A percentile compares a stretch with the other conserved stretches of the same genome.
Conservation (phyloP, 1,284 basidiomycete species). For the Inonotus hispidus region DNA sequence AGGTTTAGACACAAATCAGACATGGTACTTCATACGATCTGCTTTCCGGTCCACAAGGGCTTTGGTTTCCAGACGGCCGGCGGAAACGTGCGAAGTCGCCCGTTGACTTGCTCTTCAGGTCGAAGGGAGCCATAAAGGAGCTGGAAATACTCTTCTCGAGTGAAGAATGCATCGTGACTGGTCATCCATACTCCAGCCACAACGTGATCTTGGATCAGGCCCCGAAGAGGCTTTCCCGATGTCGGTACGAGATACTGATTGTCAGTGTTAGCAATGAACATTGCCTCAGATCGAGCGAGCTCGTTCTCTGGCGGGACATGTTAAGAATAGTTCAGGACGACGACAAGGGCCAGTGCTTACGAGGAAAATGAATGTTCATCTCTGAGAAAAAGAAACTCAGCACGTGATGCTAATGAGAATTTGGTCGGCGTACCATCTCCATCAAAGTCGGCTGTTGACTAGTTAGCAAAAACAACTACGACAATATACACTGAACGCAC, state of each 20-base stretch:
- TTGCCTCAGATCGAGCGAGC: conserved; percentile 89
- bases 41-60: conserved; percentile 97
- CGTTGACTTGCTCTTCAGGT: conserved; percentile 75
- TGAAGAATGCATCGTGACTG: conserved; percentile 91
- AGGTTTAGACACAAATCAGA: neutral
- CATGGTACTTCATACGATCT: conserved; percentile 62
- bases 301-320: conserved; percentile 62
- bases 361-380: conserved; percentile 99
- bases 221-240: conserved; percentile 95
- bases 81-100: conserved; percentile 77
- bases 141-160: conserved; percentile 95
- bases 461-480: conserved; percentile 14
- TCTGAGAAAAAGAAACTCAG: conserved; percentile 42
- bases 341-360: conserved; percentile 40
- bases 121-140: conserved; percentile 92
- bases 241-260: conserved; percentile 99
- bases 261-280: conserved; percentile 96
- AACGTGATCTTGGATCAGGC: conserved; percentile 98
- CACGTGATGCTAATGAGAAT: conserved; percentile 18
- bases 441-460: conserved; percentile 86
- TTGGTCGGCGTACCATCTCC: conserved; percentile 71
- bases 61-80: conserved; percentile 91
- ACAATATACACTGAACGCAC: conserved; percentile 35
- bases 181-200: conserved; percentile 99
- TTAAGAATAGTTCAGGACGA: conserved; percentile 9